phyloP scores from a whole-genome alignment of 805 yeast species.

The Candida vaughaniae region DNA sequence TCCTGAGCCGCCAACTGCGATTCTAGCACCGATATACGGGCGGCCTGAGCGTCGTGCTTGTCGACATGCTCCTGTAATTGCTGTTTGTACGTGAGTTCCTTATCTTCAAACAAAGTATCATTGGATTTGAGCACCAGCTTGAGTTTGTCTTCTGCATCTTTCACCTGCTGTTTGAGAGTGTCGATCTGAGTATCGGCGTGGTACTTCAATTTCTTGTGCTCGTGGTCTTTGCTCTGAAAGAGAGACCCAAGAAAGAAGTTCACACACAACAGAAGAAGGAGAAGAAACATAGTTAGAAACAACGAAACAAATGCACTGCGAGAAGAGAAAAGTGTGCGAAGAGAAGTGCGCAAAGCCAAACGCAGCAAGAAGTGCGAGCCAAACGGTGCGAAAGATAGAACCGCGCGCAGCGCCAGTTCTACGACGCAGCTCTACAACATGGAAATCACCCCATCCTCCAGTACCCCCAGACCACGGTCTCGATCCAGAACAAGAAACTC shows the following conservation, averaged over 20 bases:
- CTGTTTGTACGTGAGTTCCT: conserved; percentile 3
- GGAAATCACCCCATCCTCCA: conserved; percentile 12
- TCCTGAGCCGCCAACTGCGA: conserved; percentile 5
- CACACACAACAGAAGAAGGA: conserved; percentile 4
- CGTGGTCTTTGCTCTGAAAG: conserved; percentile 7
- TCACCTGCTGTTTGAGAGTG: conserved; percentile 6
- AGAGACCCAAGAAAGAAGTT: conserved; percentile 4
- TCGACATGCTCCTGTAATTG: background rate
- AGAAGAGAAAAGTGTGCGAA: no score
- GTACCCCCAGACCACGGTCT: conserved; percentile 13
- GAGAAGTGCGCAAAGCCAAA: no score
- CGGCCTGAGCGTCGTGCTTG: background rate
- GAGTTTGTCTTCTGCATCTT: conserved; percentile 9
- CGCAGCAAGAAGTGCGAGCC: no score
- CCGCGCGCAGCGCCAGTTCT: no score
- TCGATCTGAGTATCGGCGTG: conserved; percentile 14
- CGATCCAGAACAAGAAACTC: conserved; percentile 32
- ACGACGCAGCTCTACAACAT: conserved; percentile 9
- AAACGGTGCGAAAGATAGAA: no score
- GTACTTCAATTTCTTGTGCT: conserved; percentile 2
- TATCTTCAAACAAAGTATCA: conserved; percentile 9
- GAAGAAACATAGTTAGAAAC: conserved; percentile 2
- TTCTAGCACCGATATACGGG: background rate
- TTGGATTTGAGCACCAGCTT: conserved; percentile 8
- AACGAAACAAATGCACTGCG: no score